A percentile compares a stretch with the other conserved stretches of the same genome.
phyloP scores from a whole-genome alignment of 75 land plant species.

The Picea glauca region DNA sequence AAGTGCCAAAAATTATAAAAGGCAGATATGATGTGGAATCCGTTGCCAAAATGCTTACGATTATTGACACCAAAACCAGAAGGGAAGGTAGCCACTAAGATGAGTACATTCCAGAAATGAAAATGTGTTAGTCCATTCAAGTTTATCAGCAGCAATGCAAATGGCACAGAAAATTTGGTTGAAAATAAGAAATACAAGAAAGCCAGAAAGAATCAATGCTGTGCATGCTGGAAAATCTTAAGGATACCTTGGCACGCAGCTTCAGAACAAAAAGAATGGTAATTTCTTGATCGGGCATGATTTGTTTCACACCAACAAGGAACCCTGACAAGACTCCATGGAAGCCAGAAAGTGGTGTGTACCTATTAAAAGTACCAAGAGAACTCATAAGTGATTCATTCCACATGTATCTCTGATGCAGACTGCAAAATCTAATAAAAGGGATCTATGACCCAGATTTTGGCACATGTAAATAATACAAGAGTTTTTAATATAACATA shows the following conservation, averaged over 20 bases:
- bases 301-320: conserved; percentile 91
- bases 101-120: background rate
- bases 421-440: too few relatives aligned
- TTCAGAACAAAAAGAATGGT: conserved; percentile 29
- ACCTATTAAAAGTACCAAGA: conserved; percentile 18
- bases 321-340: conserved; percentile 85
- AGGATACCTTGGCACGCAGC: conserved; percentile 82
- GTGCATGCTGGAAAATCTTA: background rate
- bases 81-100: conserved; percentile 92
- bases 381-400: too few relatives aligned
- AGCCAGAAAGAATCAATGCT: background rate
- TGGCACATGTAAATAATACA: too few relatives aligned
- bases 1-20: conserved; percentile 84
- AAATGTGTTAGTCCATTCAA: background rate
- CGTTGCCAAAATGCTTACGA: conserved; percentile 39
- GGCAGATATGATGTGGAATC: conserved; percentile 70
- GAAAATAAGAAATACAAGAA: background rate
- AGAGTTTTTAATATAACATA: too few relatives aligned
- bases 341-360: conserved; percentile 87
- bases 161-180: background rate
- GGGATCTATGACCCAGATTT: too few relatives aligned
- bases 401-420: too few relatives aligned
- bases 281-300: conserved; percentile 82
- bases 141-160: background rate
- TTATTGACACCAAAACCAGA: conserved; percentile 44